phyloP scores from a whole-genome alignment of 2,329 filamentous ascomycete species.

The Fusarium xylarioides region DNA sequence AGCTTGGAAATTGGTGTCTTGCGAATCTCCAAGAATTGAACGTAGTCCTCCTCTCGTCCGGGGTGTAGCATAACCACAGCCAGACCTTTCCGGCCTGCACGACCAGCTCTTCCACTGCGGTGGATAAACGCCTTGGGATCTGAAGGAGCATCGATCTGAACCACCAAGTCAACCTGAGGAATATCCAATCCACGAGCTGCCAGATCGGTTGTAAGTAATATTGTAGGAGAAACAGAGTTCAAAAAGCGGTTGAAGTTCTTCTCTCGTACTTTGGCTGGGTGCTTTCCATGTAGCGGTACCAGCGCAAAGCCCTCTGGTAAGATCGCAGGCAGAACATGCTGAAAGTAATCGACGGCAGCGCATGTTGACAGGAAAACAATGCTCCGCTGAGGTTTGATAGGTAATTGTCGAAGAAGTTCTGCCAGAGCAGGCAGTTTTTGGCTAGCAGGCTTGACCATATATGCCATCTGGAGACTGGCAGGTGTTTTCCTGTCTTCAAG shows the following conservation, averaged over 20 bases:
- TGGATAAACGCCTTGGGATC: conserved; percentile 97
- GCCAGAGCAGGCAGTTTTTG: conserved; percentile 82
- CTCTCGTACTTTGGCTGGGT: conserved; percentile 84
- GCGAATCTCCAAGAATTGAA: conserved; percentile 84
- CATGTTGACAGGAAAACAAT: conserved; percentile 96
- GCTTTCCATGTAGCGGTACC: conserved; percentile 90
- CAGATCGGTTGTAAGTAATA: conserved; percentile 92
- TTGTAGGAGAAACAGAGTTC: conserved; percentile 75
- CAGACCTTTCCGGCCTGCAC: conserved; percentile 86
- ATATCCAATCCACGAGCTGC: conserved; percentile 92
- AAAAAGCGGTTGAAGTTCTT: conserved; percentile 88
- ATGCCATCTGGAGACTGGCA: conserved; percentile 91
- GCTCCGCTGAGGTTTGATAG: conserved; percentile 80
- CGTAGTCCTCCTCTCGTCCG: conserved; percentile 88
- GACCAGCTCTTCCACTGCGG: conserved; percentile 86
- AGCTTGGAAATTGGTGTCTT: conserved; percentile 83
- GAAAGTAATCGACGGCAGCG: conserved; percentile 93
- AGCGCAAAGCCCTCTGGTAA: conserved; percentile 74
- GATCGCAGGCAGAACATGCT: conserved; percentile 77
- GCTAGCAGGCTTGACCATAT: conserved; percentile 76
- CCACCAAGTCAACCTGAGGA: conserved; percentile 87
- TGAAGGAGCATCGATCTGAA: conserved; percentile 83
- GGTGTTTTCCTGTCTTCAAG: conserved; percentile 87
- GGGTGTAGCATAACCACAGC: conserved; percentile 87
- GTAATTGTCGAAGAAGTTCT: conserved; percentile 73